Evolutionary conservation across 768 basidiomycete species (phyloP).

Genomic region (Lactifluus echinatus): DNA sequence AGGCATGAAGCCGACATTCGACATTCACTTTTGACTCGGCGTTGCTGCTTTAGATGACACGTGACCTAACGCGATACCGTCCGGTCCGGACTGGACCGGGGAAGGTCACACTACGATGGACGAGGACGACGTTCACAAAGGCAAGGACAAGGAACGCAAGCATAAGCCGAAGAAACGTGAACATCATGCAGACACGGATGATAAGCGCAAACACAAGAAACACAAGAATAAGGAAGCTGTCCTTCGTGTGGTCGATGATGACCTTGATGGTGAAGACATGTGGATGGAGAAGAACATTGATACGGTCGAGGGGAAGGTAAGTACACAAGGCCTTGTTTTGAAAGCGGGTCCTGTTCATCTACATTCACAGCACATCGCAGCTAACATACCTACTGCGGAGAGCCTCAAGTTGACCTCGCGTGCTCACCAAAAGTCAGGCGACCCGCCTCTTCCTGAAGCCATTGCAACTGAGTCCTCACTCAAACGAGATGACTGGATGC

Average conservation of each 20-base stretch:
- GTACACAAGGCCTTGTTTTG: constrained; percentile 6
- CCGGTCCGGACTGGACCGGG: background rate
- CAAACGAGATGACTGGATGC: constrained; percentile 87
- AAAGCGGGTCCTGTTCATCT: constrained; percentile 1
- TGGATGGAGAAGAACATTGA: constrained; percentile 88
- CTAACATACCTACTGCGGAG: constrained; percentile 70
- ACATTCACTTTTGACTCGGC: too few species aligned
- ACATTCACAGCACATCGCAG: constrained; percentile 43
- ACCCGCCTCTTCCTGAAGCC: constrained; percentile 40
- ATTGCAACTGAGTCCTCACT: constrained; percentile 40
- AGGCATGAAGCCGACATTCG: constrained; percentile 36
- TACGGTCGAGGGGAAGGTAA: constrained; percentile 63
- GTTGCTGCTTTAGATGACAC: background rate
- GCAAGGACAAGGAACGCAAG: constrained; percentile 34
- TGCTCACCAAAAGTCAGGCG: constrained; percentile 37
- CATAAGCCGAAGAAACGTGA: constrained; percentile 48
- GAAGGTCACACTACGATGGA: background rate
- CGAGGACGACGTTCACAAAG: constrained; percentile 26
- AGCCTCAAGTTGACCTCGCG: constrained; percentile 62
- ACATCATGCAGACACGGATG: constrained; percentile 37
- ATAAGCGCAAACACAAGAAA: constrained; percentile 30
- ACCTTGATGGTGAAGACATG: constrained; percentile 62
- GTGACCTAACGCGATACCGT: background rate
- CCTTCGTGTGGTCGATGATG: constrained; percentile 56
- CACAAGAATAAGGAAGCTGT: constrained; percentile 31